Evolutionary conservation across 2,329 filamentous ascomycete species (phyloP).

Genomic region (Ceratocystis diversiconidia): DNA sequence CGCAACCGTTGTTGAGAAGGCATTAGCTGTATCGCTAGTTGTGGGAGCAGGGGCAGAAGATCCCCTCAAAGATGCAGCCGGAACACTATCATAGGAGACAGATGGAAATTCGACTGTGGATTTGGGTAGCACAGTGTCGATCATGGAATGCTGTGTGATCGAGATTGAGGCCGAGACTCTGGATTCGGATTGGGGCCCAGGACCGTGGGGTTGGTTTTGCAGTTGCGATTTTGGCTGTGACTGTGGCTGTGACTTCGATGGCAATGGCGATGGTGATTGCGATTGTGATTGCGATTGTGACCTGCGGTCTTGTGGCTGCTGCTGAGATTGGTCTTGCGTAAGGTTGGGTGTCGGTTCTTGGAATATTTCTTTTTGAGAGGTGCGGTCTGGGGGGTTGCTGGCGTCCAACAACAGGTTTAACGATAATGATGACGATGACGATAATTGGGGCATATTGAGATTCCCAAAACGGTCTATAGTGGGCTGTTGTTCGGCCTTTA

Average conservation of each 20-base stretch:
- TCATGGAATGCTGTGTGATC: background rate
- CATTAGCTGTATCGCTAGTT: background rate
- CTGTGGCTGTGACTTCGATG: no score
- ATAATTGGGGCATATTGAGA: background rate
- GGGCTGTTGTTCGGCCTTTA: background rate
- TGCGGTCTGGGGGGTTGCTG: background rate
- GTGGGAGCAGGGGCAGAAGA: background rate
- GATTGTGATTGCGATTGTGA: no score
- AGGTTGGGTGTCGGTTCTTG: background rate
- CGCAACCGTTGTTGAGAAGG: background rate
- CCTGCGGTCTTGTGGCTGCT: background rate
- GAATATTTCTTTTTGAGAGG: background rate
- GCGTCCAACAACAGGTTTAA: background rate
- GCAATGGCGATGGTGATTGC: no score
- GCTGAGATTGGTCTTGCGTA: background rate
- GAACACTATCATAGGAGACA: background rate
- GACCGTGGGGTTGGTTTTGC: background rate
- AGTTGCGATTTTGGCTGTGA: background rate
- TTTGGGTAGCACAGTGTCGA: background rate
- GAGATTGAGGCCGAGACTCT: background rate
- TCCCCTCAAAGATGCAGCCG: background rate
- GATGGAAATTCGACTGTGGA: background rate
- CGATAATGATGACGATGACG: slow-evolving; percentile 1
- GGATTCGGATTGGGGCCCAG: background rate
- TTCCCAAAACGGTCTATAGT: background rate